These are phyloP conservation scores for Fusarium equiseti DNA, from an alignment of 2,329 filamentous ascomycete species.

Conservation along the genomic window DNA sequence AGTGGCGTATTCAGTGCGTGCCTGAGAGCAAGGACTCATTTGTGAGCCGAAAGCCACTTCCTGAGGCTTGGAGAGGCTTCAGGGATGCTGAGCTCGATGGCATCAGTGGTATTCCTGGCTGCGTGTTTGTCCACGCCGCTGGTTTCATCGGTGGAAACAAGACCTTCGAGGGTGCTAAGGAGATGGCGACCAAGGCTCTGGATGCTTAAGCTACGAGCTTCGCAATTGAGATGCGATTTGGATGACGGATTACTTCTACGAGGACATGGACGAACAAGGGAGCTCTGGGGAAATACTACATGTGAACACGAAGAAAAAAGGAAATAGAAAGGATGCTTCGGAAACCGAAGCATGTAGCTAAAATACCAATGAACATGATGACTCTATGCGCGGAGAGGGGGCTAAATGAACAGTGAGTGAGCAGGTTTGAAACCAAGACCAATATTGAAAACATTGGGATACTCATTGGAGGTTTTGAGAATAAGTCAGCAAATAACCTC, in stretches of 20 bases:
- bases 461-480: slow-evolving; percentile 16
- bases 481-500: slow-evolving; percentile 15
- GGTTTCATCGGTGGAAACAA: slow-evolving; percentile 98
- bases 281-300: too few species aligned
- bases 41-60: slow-evolving; percentile 89
- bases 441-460: slow-evolving; percentile 2
- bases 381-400: slow-evolving; percentile 28
- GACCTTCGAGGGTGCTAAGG: slow-evolving; percentile 87
- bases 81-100: slow-evolving; percentile 86
- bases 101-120: slow-evolving; percentile 75
- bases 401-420: background rate
- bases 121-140: slow-evolving; percentile 92
- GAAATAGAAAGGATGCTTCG: slow-evolving; percentile 33
- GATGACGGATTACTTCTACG: background rate
- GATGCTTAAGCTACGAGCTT: slow-evolving; percentile 52
- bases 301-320: background rate
- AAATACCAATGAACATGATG: slow-evolving; percentile 44
- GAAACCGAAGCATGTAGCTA: slow-evolving; percentile 37
- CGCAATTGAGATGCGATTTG: background rate
- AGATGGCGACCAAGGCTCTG: slow-evolving; percentile 80
- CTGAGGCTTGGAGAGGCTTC: slow-evolving; percentile 91
- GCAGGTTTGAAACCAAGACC: slow-evolving; percentile 25
- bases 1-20: slow-evolving; percentile 96
- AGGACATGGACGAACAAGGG: slow-evolving; percentile 10
- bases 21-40: slow-evolving; percentile 87